Percentiles rank a stretch among this genome's conserved stretches.
Conservation (phyloP, 768 basidiomycete genomes). For the Dentipellis fragilis region DNA sequence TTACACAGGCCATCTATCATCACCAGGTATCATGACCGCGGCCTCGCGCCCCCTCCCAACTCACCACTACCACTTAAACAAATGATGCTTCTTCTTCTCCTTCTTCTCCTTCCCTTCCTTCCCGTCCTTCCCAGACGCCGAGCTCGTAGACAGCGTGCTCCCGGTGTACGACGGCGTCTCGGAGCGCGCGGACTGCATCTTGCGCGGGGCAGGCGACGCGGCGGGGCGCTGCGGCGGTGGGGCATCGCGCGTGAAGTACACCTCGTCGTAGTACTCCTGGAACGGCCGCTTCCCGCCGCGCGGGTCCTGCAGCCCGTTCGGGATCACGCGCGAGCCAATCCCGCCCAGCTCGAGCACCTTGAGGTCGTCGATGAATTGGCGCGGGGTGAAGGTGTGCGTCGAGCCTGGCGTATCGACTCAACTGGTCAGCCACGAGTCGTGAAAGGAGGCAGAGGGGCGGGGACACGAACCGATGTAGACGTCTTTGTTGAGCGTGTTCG, state of each 20-base stretch:
- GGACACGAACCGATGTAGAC: constrained; percentile 72
- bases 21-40: neutral
- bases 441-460: neutral
- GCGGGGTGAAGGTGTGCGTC: constrained; percentile 78
- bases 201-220: constrained; percentile 23
- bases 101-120: constrained; percentile 41
- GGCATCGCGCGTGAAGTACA: constrained; percentile 59
- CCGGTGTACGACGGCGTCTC: constrained; percentile 42
- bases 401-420: constrained; percentile 50
- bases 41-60: neutral
- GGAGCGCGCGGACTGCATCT: constrained; percentile 21
- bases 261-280: constrained; percentile 75
- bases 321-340: constrained; percentile 61
- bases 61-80: constrained; percentile 20
- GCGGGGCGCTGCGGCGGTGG: constrained; percentile 35
- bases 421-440: neutral
- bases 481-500: constrained; percentile 69
- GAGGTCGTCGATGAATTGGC: constrained; percentile 77
- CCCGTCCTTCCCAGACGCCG: constrained; percentile 13
- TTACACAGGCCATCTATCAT: neutral
- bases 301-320: constrained; percentile 55
- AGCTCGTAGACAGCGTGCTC: constrained; percentile 29
- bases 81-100: constrained; percentile 69
- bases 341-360: constrained; percentile 84
- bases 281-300: constrained; percentile 37